Conservation (phyloP, 2,329 filamentous ascomycete species). For the Ophiosphaerella herpotricha region DNA sequence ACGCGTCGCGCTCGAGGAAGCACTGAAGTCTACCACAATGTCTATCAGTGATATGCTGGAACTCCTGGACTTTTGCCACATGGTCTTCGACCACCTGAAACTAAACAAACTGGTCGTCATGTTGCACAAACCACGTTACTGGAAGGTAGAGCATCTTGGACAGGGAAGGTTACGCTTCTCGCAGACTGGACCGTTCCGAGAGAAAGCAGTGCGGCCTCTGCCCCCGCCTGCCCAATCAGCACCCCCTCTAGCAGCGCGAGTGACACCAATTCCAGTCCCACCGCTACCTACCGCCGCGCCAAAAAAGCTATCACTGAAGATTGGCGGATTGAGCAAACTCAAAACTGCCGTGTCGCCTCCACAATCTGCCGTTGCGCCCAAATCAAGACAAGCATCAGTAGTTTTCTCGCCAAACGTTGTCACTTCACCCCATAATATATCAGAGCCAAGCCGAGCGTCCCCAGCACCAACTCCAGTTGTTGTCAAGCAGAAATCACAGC, state of each 20-base stretch:
- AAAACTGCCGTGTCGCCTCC: conserved; percentile 20
- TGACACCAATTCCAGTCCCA: neutral
- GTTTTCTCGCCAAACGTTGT: conserved; percentile 22
- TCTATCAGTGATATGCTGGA: conserved; percentile 60
- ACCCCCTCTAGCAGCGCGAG: neutral
- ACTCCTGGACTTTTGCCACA: conserved; percentile 61
- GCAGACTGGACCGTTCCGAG: conserved; percentile 28
- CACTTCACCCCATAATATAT: conserved; percentile 19
- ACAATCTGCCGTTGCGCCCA: conserved; percentile 7
- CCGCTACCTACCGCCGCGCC: conserved; percentile 6
- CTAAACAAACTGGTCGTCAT: conserved; percentile 55
- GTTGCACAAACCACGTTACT: conserved; percentile 62
- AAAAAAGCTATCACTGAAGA: conserved; percentile 30
- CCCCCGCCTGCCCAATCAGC: conserved; percentile 10
- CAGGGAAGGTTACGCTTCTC: conserved; percentile 47
- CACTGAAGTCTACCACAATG: conserved; percentile 56
- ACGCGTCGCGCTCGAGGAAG: conserved; percentile 60
- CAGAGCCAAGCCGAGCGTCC: conserved; percentile 20
- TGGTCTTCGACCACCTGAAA: conserved; percentile 57
- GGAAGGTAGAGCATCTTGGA: conserved; percentile 58
- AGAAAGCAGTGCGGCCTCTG: conserved; percentile 15
- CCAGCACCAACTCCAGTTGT: conserved; percentile 15
- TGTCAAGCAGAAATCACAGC: conserved; percentile 18
- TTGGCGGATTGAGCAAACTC: conserved; percentile 17
- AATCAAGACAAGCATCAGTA: conserved; percentile 17